Evolutionary conservation across 306 rosid species (phyloP), one percentile per base, ranked within the genome.

Genomic region (Ammopiptanthus mongolicus): DNA sequence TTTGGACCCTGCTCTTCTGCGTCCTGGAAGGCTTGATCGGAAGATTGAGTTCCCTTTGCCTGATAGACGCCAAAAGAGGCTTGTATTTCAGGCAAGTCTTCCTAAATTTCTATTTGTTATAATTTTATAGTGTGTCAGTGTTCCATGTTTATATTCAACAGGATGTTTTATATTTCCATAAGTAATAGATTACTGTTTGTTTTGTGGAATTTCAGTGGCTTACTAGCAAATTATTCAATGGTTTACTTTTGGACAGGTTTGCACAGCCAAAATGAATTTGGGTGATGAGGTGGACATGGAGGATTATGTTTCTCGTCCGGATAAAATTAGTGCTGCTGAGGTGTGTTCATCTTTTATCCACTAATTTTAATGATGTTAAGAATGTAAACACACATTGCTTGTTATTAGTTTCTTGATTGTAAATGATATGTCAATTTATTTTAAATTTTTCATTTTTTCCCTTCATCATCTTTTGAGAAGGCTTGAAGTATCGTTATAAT

Each of bases 251-350:
- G n/a, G 73, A 67, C 87, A 96, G 99, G 99, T 96, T 68, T 96
- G 98, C 88, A 96, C 99, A 0, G 96, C 99, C 34, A 92, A 96
- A 76, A 96, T 96, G 99, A 96, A 96, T 82, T 86, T 96, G 78
- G 14, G 99, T 80, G 99, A 96, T 52, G 99, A 96, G 82, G 99
- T 96, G 15, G 99, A 96, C 74, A 78, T 96, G 73, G 99, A 96
- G 80, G 99, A 96, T 79, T 96, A 96, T 80, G 99, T 96, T 77
- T 96, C 99, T 50, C 96, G 99, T 63, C 99, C 99, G 23, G 99
- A 96, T 80, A 96, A 92, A 89, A 96, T 96, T 65, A 96, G 99
- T 78, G 99, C 99, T 65, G 99, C 99, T 55, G 99, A 96, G 99
- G 99, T 96, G 80, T 75, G 97, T 88, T 63, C 63, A 61, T 39